Base-by-base conservation (phyloP, 345 rosid species). In the Garcia nutans region DNA sequence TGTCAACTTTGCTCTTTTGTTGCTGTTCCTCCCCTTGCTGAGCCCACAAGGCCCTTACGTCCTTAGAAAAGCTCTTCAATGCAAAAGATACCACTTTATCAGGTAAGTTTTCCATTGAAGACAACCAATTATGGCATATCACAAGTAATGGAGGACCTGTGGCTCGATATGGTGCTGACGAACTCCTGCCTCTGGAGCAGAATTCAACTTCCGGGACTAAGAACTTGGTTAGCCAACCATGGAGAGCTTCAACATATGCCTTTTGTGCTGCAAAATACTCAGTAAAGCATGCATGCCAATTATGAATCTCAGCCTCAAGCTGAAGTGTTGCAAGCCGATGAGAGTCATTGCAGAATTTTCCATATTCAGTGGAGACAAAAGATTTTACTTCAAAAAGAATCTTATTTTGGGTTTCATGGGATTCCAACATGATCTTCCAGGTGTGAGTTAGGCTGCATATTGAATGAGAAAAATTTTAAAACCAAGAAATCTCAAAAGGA, bases 291-390 rank as follows among this genome's bases (percentile, higher is more conserved):
- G 84, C 78, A 28, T 84, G 81, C 96, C 93, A 91, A 64, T 85
- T 85, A 62, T 77, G 88, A 76, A 91, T 84, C 84, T 89, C 93
- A 0, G 93, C 96, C 83, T 89, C 90, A 2, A 91, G 93, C 82
- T 91, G 96, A 65, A 88, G 93, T 0, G 90, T 91, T 1, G 96
- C 96, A 4, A 91, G 88, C 50, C 93, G 80, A 62, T 89, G 93
- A 47, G 89, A 89, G 67, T 88, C 88, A 31, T 86, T 88, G 87
- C 87, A 79, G 84, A 89, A 89, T 68, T 88, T 88, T 57, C 89
- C 96, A 76, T 57, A 78, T 13, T 84, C 8, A 0, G 89, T 85
- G 65, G 88, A 84, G 31, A 81, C 86, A 74, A 86, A 91, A 44
- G 81, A 74, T 71, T 86, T 88, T n/a, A 91, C 93, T 84, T 91